These are phyloP conservation scores for Colletotrichum sp. DNA, from an alignment of 2,329 filamentous ascomycete genomes.

Conservation along the genomic window DNA sequence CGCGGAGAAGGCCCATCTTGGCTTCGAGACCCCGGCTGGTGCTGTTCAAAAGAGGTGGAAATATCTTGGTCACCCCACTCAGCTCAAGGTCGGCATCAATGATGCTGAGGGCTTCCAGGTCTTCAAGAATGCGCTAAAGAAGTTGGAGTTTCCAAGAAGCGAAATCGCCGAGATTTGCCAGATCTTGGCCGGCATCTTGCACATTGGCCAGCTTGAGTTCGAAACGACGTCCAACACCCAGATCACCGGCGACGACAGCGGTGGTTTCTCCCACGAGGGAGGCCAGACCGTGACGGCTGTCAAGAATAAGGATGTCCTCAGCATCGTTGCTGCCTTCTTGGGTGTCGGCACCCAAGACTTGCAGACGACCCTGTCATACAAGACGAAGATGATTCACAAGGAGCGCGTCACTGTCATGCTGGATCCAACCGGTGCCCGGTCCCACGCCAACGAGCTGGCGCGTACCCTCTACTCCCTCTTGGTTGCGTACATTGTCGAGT, in stretches of 20 bases:
- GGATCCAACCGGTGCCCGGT: conserved; percentile 86
- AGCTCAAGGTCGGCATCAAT: conserved; percentile 96
- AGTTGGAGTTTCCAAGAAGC: conserved; percentile 89
- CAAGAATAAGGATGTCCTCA: conserved; percentile 90
- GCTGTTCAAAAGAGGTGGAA: conserved; percentile 82
- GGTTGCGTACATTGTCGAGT: conserved; percentile 93
- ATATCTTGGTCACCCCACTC: conserved; percentile 94
- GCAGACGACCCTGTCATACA: conserved; percentile 89
- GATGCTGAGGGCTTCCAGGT: conserved; percentile 95
- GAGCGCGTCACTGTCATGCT: conserved; percentile 99
- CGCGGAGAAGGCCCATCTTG: conserved; percentile 87
- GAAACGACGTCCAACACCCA: conserved; percentile 81
- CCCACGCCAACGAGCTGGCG: conserved; percentile 92
- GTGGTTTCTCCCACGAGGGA: conserved; percentile 95
- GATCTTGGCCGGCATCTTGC: conserved; percentile 90
- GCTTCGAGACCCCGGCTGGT: conserved; percentile 56
- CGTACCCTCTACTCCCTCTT: conserved; percentile 92
- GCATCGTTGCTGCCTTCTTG: conserved; percentile 90
- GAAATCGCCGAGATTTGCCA: conserved; percentile 98
- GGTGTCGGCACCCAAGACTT: conserved; percentile 83
- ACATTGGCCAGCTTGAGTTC: conserved; percentile 97
- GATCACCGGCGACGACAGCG: conserved; percentile 85
- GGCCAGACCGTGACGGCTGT: conserved; percentile 85
- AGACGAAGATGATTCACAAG: conserved; percentile 94
- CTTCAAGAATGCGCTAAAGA: conserved; percentile 94